Evolutionary conservation across 2,329 filamentous ascomycete genomes (phyloP), one percentile per base, ranked within the genome.

Genomic region (Dichotomopilus funicola): DNA sequence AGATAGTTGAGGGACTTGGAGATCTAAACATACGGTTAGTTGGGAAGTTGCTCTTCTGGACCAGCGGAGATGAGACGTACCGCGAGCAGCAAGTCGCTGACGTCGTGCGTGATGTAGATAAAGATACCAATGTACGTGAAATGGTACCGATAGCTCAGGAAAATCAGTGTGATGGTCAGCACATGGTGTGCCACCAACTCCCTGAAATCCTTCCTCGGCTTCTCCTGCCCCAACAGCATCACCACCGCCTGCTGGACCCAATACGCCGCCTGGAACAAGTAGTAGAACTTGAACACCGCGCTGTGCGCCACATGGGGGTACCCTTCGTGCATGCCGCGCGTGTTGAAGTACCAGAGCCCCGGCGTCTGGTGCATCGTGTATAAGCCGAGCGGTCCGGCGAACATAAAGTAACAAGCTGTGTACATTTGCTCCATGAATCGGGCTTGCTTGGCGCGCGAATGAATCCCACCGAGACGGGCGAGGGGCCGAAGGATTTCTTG

Each of bases 401-500:
- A 70, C 42, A 72, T 82, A 71, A 96, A 96, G 78, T 97, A 96
- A 54, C 96, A 76, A 27, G 90, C 91, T 1, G 91, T 96, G 73
- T 97, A 97, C 67, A 87, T 83, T 73, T 97, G 91, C 72, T 97
- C 91, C 89, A 96, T 94, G 78, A 96, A 96, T 34, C 91, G 86
- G 11, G 86, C 81, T 66, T 94, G 90, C 75, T 96, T 96, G 60
- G 79, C 83, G 54, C 85, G 81, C 60, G 81, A 83, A 57, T 75
- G 79, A 66, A 96, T 83, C 12, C 89, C 88, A 52, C 77, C 83
- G 62, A 75, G 78, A 42, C 82, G 77, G 4, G 90, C 89, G 58
- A 91, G 76, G 0, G 91, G 91, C 11, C 85, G 83, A 55, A 96
- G 82, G 49, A 95, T 66, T 65, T 90, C 86, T 73, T 96, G 91